Conservation (phyloP, 208 protist species). For the Novymonas esmeraldas region DNA sequence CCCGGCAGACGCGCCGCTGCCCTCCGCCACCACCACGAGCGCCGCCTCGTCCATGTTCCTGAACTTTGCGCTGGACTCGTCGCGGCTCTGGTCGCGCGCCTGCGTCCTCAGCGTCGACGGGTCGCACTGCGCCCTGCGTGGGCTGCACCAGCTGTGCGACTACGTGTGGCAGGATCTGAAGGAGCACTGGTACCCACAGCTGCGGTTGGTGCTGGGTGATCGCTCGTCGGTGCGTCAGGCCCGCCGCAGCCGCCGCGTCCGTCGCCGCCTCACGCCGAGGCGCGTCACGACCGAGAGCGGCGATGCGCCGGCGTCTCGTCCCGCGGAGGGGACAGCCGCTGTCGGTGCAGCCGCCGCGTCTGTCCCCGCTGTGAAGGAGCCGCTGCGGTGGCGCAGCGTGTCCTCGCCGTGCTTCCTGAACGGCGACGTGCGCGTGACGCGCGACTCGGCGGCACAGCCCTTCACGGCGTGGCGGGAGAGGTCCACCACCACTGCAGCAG, state of each 20-base stretch:
- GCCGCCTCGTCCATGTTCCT: background rate
- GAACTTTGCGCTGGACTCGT: background rate
- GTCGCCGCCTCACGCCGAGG: conserved; percentile 1
- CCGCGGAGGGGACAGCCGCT: background rate
- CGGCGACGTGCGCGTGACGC: background rate
- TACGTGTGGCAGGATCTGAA: conserved; percentile 31
- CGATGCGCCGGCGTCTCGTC: background rate
- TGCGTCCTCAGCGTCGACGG: conserved; percentile 9
- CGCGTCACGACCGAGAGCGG: background rate
- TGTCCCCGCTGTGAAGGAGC: no score
- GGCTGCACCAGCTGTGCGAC: conserved; percentile 14
- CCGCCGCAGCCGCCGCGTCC: background rate
- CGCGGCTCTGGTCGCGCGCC: conserved; percentile 12
- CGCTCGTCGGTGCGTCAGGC: conserved; percentile 15
- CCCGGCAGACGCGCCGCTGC: background rate
- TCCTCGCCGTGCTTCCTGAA: conserved; percentile 19
- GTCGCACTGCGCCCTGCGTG: conserved; percentile 10
- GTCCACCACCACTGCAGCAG: background rate
- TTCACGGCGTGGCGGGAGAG: background rate
- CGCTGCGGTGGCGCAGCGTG: conserved; percentile 6
- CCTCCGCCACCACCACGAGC: background rate
- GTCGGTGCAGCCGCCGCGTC: background rate
- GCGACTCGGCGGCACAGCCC: background rate
- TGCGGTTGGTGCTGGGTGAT: conserved; percentile 35
- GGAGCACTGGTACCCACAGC: conserved; percentile 42